Percentiles rank a stretch among this genome's conserved stretches.
These are phyloP conservation scores for Silene latifolia DNA, from an alignment of 148 eudicot genomes.

Conservation along the genomic window DNA sequence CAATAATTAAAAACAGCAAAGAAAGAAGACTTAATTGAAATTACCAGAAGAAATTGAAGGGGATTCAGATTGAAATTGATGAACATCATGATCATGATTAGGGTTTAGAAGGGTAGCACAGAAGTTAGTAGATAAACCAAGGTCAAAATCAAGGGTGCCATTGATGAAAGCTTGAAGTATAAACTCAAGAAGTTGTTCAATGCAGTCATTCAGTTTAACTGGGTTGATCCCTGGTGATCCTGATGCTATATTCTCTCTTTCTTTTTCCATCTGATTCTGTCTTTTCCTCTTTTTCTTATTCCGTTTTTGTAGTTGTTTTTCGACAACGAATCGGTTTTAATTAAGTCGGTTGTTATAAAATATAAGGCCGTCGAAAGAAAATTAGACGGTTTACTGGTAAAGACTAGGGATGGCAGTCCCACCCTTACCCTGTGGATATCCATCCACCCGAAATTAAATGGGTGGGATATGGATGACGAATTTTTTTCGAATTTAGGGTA, in stretches of 20 bases:
- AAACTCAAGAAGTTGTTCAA: conserved; percentile 47
- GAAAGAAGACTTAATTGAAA: background rate
- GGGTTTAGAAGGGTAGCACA: conserved; percentile 44
- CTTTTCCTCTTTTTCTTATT: too few relatives aligned
- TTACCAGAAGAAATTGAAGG: conserved; percentile 17
- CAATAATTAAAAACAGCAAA: background rate
- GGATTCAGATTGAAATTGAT: background rate
- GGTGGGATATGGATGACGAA: too few relatives aligned
- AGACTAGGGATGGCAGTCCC: too few relatives aligned
- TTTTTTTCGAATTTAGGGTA: too few relatives aligned
- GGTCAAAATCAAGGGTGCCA: conserved; percentile 35
- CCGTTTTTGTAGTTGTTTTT: too few relatives aligned
- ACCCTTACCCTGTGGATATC: too few relatives aligned
- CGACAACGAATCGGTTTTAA: too few relatives aligned
- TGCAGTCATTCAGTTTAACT: conserved; percentile 40
- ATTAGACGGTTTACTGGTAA: too few relatives aligned
- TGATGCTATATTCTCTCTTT: conserved; percentile 1
- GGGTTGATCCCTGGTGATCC: conserved; percentile 40
- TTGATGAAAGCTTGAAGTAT: conserved; percentile 42
- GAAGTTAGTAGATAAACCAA: conserved; percentile 46
- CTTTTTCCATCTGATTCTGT: conserved; percentile 12
- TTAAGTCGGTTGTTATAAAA: too few relatives aligned
- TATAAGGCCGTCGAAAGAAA: too few relatives aligned
- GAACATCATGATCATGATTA: background rate
- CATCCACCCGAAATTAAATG: too few relatives aligned